These are phyloP conservation scores for Drechslerella dactyloides DNA, from an alignment of 2,329 filamentous ascomycete species.

Conservation along the genomic window DNA sequence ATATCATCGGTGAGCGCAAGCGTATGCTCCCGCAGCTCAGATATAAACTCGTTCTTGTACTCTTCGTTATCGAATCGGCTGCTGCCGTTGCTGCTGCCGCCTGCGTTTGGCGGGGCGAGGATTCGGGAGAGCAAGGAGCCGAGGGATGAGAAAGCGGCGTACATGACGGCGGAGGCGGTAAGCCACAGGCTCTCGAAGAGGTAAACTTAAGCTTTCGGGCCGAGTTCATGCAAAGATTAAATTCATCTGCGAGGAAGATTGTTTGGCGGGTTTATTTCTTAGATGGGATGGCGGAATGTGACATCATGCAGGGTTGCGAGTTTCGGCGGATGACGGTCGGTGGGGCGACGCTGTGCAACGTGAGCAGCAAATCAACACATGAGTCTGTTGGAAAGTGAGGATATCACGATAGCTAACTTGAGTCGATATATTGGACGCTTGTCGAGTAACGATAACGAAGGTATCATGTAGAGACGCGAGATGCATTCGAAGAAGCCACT, in stretches of 20 bases:
- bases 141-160: conserved; percentile 35
- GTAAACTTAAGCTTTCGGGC: not conserved
- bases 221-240: not conserved
- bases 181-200: not conserved
- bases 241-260: not conserved
- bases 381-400: conserved; percentile 15
- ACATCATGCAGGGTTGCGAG: conserved; percentile 29
- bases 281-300: conserved; percentile 20
- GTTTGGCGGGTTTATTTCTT: conserved; percentile 8
- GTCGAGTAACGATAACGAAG: too few relatives aligned
- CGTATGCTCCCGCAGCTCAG: conserved; percentile 24
- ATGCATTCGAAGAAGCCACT: too few relatives aligned
- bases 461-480: too few relatives aligned
- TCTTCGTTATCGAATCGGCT: conserved; percentile 43
- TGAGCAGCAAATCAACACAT: conserved; percentile 21
- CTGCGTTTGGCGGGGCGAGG: conserved; percentile 11
- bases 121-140: conserved; percentile 46
- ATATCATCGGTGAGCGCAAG: conserved; percentile 40
- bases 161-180: conserved; percentile 14
- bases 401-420: too few relatives aligned
- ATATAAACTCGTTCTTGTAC: conserved; percentile 37
- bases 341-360: conserved; percentile 24
- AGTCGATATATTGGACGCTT: too few relatives aligned
- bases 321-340: not conserved
- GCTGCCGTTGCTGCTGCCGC: conserved; percentile 17